Percentiles rank a stretch among this genome's conserved stretches.
Evolutionary conservation across 2,329 filamentous ascomycete genomes (phyloP).

Genomic region (Zasmidium angulare): DNA sequence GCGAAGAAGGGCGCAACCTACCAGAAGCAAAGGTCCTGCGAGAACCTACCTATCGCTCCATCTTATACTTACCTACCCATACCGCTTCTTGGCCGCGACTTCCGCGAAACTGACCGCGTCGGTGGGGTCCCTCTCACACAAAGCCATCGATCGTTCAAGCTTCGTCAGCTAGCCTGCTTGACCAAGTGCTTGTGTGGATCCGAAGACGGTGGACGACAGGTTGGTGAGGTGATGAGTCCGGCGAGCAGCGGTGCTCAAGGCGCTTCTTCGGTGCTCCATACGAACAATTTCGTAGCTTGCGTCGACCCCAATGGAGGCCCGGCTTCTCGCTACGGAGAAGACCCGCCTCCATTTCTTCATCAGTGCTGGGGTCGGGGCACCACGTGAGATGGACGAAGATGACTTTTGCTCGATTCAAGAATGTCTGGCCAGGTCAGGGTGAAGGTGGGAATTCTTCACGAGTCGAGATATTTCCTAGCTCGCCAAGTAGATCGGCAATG

Average conservation of each 20-base stretch:
- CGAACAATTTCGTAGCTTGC: background rate
- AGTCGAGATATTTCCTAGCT: no score
- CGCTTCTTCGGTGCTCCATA: conserved; percentile 8
- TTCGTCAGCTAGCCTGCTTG: background rate
- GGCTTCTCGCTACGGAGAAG: background rate
- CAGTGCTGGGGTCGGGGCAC: background rate
- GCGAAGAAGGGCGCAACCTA: conserved; percentile 2
- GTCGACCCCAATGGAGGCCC: conserved; percentile 10
- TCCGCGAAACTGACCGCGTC: background rate
- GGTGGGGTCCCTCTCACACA: background rate
- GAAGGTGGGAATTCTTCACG: no score
- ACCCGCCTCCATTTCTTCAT: background rate
- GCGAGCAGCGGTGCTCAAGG: background rate
- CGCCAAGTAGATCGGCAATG: no score
- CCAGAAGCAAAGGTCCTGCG: background rate
- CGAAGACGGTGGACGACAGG: background rate
- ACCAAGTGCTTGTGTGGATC: no score
- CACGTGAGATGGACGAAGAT: background rate
- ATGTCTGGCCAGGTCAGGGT: no score
- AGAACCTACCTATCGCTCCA: background rate
- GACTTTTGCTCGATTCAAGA: no score
- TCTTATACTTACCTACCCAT: background rate
- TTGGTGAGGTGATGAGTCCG: background rate
- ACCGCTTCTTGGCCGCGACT: background rate
- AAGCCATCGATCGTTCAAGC: background rate